Evolutionary conservation across 768 basidiomycete genomes (phyloP).

Genomic region (Lactifluus hygrophoroides): DNA sequence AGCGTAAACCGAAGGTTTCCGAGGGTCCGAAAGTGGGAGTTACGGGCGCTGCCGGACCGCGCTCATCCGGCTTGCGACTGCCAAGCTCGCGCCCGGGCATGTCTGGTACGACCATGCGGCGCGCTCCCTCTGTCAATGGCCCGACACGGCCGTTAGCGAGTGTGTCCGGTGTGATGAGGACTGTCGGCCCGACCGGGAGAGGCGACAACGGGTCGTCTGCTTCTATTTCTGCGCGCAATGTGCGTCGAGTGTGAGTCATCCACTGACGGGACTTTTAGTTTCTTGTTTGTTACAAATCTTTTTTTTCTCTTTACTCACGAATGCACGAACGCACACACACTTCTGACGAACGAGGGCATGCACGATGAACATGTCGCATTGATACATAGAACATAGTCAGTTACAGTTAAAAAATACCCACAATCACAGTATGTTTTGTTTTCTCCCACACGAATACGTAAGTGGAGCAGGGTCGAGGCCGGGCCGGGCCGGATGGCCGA

Average conservation of each 20-base stretch:
- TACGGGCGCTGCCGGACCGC: neutral
- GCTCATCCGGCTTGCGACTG: conserved; percentile 2
- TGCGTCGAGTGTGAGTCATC: conserved; percentile 6
- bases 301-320: conserved; percentile 5
- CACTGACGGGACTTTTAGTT: neutral
- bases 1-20: neutral
- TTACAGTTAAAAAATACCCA: too few species aligned
- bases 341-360: conserved; percentile 2
- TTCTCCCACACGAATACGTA: too few species aligned
- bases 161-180: neutral
- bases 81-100: neutral
- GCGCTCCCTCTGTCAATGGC: neutral
- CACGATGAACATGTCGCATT: neutral
- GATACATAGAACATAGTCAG: too few species aligned
- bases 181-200: neutral
- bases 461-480: too few species aligned
- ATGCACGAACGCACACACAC: conserved; percentile 2
- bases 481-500: too few species aligned
- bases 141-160: neutral
- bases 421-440: too few species aligned
- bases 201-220: neutral
- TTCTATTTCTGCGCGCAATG: neutral
- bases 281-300: neutral
- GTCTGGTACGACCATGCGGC: neutral
- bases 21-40: neutral